Conservation (phyloP, 441 rosid genomes). For the Cnidoscolus chayamansa region DNA sequence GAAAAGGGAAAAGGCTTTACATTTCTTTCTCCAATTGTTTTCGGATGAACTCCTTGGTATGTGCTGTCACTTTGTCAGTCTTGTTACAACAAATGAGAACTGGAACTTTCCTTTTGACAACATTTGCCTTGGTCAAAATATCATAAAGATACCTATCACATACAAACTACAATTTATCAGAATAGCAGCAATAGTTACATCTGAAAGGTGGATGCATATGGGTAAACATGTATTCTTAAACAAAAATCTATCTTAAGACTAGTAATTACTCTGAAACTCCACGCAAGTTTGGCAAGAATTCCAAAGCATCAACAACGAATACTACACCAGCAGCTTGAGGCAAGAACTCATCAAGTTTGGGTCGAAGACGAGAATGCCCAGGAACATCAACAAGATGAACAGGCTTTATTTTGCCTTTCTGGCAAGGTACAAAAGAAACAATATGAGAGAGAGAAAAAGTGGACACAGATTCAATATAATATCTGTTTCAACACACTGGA, state of each 20-base stretch:
- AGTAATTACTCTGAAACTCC: conserved; percentile 65
- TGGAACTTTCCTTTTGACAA: conserved; percentile 69
- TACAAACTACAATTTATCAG: conserved; percentile 17
- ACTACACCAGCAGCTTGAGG: conserved; percentile 86
- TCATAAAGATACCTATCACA: conserved; percentile 73
- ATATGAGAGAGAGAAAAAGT: not conserved
- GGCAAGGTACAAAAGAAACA: conserved; percentile 15
- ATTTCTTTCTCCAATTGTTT: conserved; percentile 96
- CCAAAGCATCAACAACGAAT: conserved; percentile 79
- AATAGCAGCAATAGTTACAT: not conserved
- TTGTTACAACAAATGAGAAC: conserved; percentile 84
- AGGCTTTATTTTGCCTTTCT: conserved; percentile 68
- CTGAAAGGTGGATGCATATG: conserved; percentile 1
- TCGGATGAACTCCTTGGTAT: conserved; percentile 79
- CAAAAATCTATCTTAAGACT: conserved; percentile 5
- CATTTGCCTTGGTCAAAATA: conserved; percentile 70
- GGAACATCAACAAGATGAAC: conserved; percentile 91
- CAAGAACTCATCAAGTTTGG: conserved; percentile 72
- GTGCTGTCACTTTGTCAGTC: conserved; percentile 89
- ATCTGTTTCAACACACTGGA: not conserved
- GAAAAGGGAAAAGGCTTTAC: conserved; percentile 37
- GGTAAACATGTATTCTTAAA: not conserved
- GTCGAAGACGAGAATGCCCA: conserved; percentile 79
- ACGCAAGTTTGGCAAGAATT: conserved; percentile 69
- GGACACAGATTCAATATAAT: not conserved